Evolutionary conservation across 2,329 filamentous ascomycete species (phyloP).

Genomic region (Monilinia laxa): DNA sequence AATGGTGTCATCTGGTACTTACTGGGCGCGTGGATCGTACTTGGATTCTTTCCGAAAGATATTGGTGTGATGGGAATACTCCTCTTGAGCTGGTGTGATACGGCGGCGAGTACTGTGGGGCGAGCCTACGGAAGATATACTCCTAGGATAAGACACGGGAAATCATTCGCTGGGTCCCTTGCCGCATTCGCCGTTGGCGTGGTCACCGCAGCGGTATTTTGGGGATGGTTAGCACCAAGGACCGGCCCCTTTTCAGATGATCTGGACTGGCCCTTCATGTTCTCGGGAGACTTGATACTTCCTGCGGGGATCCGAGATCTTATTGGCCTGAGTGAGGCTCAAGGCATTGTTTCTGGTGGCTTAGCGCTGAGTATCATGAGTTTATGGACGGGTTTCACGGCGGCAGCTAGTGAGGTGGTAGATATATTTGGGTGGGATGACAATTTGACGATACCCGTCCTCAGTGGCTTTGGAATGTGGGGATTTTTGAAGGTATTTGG

Average conservation of each 20-base stretch:
- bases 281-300: constrained; percentile 71
- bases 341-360: constrained; percentile 65
- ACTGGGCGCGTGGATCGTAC: constrained; percentile 81
- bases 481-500: constrained; percentile 87
- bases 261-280: constrained; percentile 73
- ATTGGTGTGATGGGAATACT: constrained; percentile 85
- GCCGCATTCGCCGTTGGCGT: constrained; percentile 83
- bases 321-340: constrained; percentile 59
- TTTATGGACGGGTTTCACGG: constrained; percentile 83
- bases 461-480: constrained; percentile 87
- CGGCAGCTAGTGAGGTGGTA: constrained; percentile 83
- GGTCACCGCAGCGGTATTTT: constrained; percentile 81
- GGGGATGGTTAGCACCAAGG: constrained; percentile 76
- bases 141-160: constrained; percentile 77
- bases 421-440: constrained; percentile 95
- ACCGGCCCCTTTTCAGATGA: constrained; percentile 68
- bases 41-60: constrained; percentile 90
- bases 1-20: constrained; percentile 98
- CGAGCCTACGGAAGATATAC: constrained; percentile 88
- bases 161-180: constrained; percentile 85
- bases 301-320: constrained; percentile 58
- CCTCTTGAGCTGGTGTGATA: constrained; percentile 96
- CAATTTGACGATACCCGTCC: constrained; percentile 91
- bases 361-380: constrained; percentile 78
- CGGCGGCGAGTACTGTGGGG: constrained; percentile 91